Evolutionary conservation across 345 rosid genomes (phyloP).

Genomic region (Salix brachista): DNA sequence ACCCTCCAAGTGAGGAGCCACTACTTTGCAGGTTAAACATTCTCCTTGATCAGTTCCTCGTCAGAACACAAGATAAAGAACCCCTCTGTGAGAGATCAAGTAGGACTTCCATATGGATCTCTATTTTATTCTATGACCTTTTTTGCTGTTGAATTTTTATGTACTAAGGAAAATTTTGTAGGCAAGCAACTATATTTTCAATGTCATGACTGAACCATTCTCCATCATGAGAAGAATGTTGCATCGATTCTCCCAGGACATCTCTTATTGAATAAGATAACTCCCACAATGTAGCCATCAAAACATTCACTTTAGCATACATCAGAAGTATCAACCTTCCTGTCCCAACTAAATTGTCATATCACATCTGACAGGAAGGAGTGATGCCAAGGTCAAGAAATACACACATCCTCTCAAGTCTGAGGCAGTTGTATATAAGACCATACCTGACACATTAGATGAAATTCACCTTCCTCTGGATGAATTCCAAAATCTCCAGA

Average conservation of each 20-base stretch:
- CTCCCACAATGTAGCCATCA: not conserved
- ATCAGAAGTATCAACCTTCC: not conserved
- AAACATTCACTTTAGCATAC: not conserved
- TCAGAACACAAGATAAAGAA: not conserved
- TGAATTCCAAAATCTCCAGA: slow-evolving; percentile 98
- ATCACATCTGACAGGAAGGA: slow-evolving; percentile 8
- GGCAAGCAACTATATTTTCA: not conserved
- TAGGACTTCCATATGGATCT: not conserved
- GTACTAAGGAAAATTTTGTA: no score
- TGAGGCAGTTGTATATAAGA: not conserved
- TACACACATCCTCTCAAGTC: not conserved
- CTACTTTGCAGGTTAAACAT: not conserved
- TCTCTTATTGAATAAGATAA: no score
- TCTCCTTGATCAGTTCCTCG: not conserved
- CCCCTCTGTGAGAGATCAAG: not conserved
- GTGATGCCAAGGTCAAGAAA: not conserved
- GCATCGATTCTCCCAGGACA: no score
- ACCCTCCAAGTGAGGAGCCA: not conserved
- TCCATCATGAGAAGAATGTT: not conserved
- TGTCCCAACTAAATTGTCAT: not conserved
- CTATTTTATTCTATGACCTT: no score
- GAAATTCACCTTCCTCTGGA: slow-evolving; percentile 98
- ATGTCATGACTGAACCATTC: not conserved
- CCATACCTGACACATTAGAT: slow-evolving; percentile 92
- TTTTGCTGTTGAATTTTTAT: no score